phyloP scores from a whole-genome alignment of 768 basidiomycete species.

The Amanita inopinata region DNA sequence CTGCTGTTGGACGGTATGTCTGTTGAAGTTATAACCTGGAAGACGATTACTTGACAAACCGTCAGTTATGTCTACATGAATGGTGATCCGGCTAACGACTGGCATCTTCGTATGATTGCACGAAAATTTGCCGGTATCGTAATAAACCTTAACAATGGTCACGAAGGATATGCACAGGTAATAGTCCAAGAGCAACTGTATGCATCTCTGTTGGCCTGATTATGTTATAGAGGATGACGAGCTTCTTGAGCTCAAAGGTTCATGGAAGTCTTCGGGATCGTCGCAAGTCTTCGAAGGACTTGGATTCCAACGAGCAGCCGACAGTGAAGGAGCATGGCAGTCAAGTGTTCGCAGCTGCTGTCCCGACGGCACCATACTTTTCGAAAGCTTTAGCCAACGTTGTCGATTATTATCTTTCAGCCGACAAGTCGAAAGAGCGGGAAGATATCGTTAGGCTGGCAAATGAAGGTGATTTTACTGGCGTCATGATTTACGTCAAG shows the following conservation, averaged over 20 bases:
- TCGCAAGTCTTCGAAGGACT: neutral
- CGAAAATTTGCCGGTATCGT: slow-evolving; percentile 21
- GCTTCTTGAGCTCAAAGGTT: neutral
- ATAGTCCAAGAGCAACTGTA: neutral
- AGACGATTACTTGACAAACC: too few relatives aligned
- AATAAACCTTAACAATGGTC: slow-evolving; percentile 19
- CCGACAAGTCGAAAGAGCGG: slow-evolving; percentile 23
- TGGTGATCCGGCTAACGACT: slow-evolving; percentile 35
- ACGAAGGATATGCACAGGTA: slow-evolving; percentile 7
- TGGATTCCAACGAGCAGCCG: slow-evolving; percentile 7
- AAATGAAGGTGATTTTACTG: slow-evolving; percentile 7
- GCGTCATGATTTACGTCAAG: slow-evolving; percentile 33
- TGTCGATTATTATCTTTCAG: slow-evolving; percentile 50
- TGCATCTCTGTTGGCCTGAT: neutral
- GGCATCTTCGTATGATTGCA: slow-evolving; percentile 34
- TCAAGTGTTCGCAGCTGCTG: slow-evolving; percentile 41
- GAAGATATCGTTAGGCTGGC: slow-evolving; percentile 30
- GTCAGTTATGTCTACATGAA: slow-evolving; percentile 37
- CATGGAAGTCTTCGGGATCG: neutral
- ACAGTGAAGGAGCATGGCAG: slow-evolving; percentile 29
- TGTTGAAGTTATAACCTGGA: too few relatives aligned
- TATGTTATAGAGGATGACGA: slow-evolving; percentile 9
- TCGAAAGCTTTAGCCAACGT: slow-evolving; percentile 46
- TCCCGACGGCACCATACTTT: slow-evolving; percentile 48
- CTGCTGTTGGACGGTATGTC: slow-evolving; percentile 40